These are phyloP conservation scores for Pichia sp. DNA, from an alignment of 1,139 yeast species.

Conservation along the genomic window DNA sequence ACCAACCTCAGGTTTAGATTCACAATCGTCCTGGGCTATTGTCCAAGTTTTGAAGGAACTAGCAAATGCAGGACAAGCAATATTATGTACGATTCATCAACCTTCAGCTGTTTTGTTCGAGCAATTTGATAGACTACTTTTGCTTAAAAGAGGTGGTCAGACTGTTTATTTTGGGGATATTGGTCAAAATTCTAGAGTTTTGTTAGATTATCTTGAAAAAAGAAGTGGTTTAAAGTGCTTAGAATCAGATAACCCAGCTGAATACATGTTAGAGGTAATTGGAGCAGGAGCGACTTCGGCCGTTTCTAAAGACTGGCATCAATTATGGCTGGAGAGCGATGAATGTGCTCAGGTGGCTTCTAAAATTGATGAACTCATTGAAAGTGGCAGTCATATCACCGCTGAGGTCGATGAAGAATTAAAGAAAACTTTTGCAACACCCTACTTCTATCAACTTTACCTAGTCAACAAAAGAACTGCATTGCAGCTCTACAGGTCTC, in stretches of 20 bases:
- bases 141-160: slow-evolving; percentile 46
- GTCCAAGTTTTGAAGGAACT: slow-evolving; percentile 39
- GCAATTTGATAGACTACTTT: slow-evolving; percentile 41
- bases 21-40: slow-evolving; percentile 52
- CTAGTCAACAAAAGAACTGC: slow-evolving; percentile 40
- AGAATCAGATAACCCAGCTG: slow-evolving; percentile 47
- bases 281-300: slow-evolving; percentile 55
- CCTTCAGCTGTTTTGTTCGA: slow-evolving; percentile 53
- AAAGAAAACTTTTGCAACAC: slow-evolving; percentile 34
- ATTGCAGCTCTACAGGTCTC: slow-evolving; percentile 45
- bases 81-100: slow-evolving; percentile 53
- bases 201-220: slow-evolving; percentile 47
- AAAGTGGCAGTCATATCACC: slow-evolving; percentile 30
- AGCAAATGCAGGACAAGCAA: slow-evolving; percentile 47
- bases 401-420: slow-evolving; percentile 33
- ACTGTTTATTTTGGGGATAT: slow-evolving; percentile 58
- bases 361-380: slow-evolving; percentile 27
- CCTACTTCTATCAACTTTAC: slow-evolving; percentile 37
- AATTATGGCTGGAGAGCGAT: slow-evolving; percentile 34
- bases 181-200: slow-evolving; percentile 44
- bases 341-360: slow-evolving; percentile 17
- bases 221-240: slow-evolving; percentile 51
- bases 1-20: slow-evolving; percentile 50
- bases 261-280: slow-evolving; percentile 51
- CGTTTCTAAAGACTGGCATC: slow-evolving; percentile 42